phyloP scores from a whole-genome alignment of 495 filamentous ascomycete genomes.

The Daldinia bambusicola region DNA sequence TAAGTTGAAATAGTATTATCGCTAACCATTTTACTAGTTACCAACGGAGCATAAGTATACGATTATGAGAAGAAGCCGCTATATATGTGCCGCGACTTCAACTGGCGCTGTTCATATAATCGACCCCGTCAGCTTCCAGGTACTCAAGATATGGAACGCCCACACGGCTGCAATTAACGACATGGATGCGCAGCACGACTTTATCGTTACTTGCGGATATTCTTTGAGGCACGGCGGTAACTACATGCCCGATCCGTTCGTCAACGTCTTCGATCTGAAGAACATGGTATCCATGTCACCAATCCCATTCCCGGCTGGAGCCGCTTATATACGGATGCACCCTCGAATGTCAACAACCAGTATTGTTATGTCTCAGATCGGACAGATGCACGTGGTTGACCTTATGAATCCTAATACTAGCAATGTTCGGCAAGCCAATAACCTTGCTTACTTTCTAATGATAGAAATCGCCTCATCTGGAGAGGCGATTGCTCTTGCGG shows the following conservation, averaged over 20 bases:
- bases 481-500: constrained; percentile 84
- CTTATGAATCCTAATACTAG: constrained; percentile 92
- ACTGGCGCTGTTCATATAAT: constrained; percentile 87
- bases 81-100: constrained; percentile 90
- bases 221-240: constrained; percentile 69
- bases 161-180: constrained; percentile 86
- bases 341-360: constrained; percentile 92
- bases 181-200: constrained; percentile 93
- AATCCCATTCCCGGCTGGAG: constrained; percentile 89
- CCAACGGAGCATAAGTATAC: constrained; percentile 79
- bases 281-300: constrained; percentile 84
- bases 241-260: constrained; percentile 83
- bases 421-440: constrained; percentile 87
- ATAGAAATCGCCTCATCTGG: constrained; percentile 92
- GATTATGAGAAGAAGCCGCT: constrained; percentile 88
- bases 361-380: constrained; percentile 87
- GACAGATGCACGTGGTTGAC: constrained; percentile 93
- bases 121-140: constrained; percentile 76
- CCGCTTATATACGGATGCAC: constrained; percentile 94
- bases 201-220: constrained; percentile 94
- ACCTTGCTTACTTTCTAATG: constrained; percentile 70
- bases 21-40: constrained; percentile 57
- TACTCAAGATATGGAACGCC: constrained; percentile 88
- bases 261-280: constrained; percentile 94
- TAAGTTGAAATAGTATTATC: constrained; percentile 17